Percentiles rank a stretch among this genome's conserved stretches.
Evolutionary conservation across 495 filamentous ascomycete species (phyloP).

Genomic region (Aspergillus olivimuriae): DNA sequence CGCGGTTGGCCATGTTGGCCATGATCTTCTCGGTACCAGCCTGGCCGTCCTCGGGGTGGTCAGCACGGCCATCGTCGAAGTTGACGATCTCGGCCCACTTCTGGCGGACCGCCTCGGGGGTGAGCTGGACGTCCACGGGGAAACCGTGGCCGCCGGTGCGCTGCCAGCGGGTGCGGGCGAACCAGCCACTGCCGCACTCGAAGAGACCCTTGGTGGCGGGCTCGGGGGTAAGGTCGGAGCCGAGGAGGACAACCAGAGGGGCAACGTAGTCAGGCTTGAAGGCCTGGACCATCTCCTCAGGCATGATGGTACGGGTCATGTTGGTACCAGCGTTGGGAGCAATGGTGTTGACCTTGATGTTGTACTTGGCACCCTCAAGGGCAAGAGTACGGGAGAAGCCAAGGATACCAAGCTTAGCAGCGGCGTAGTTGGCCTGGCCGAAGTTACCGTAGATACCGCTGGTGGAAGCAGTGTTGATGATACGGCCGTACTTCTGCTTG

Average conservation of each 20-base stretch:
- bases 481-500: conserved; percentile 97
- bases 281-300: conserved; percentile 95
- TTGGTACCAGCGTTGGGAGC: conserved; percentile 95
- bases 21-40: conserved; percentile 82
- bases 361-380: conserved; percentile 92
- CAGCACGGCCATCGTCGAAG: conserved; percentile 86
- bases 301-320: conserved; percentile 93
- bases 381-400: conserved; percentile 91
- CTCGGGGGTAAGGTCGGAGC: conserved; percentile 80
- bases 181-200: conserved; percentile 95
- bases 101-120: conserved; percentile 77
- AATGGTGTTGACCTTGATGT: conserved; percentile 98
- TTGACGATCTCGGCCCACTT: conserved; percentile 74
- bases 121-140: conserved; percentile 80
- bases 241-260: conserved; percentile 80
- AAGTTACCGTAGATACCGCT: conserved; percentile 99
- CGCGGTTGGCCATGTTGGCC: conserved; percentile 81
- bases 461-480: conserved; percentile 94
- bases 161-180: conserved; percentile 89
- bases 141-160: conserved; percentile 85
- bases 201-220: conserved; percentile 85
- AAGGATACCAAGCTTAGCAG: conserved; percentile 92
- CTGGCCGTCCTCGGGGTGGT: conserved; percentile 74
- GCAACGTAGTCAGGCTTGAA: conserved; percentile 99
- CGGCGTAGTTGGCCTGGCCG: conserved; percentile 95